Percentiles rank a stretch among this genome's conserved stretches.
Conservation (phyloP, 345 rosid species). For the Murraya paniculata region DNA sequence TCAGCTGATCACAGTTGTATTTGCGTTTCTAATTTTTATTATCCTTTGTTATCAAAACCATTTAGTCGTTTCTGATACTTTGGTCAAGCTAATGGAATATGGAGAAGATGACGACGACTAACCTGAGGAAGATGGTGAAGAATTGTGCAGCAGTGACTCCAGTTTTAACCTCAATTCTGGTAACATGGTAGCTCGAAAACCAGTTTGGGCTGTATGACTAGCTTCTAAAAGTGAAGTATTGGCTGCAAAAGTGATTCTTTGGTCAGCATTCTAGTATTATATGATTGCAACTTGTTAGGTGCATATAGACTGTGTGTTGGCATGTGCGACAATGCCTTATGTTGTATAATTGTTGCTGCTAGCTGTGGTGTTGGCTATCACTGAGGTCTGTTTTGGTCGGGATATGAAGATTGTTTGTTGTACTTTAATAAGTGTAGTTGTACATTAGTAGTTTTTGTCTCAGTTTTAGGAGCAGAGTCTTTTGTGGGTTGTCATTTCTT, state of each 20-base stretch:
- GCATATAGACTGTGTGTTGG: neutral
- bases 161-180: slow-evolving; percentile 11
- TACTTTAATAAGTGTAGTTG: slow-evolving; percentile 4
- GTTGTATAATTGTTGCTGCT: neutral
- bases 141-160: slow-evolving; percentile 18
- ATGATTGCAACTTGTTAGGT: neutral
- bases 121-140: slow-evolving; percentile 38
- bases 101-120: slow-evolving; percentile 69
- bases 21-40: neutral
- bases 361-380: neutral
- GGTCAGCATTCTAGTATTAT: neutral
- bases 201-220: slow-evolving; percentile 64
- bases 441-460: slow-evolving; percentile 7
- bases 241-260: neutral
- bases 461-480: neutral
- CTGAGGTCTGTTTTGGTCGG: neutral
- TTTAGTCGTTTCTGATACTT: slow-evolving; percentile 56
- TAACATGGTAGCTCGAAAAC: slow-evolving; percentile 34
- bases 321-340: neutral
- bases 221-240: neutral
- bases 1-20: neutral
- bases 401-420: neutral
- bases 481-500: neutral
- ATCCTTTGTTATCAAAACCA: neutral
- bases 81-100: slow-evolving; percentile 78